Evolutionary conservation across 2,329 filamentous ascomycete species (phyloP).

Genomic region (Pestalotiopsis sp.): DNA sequence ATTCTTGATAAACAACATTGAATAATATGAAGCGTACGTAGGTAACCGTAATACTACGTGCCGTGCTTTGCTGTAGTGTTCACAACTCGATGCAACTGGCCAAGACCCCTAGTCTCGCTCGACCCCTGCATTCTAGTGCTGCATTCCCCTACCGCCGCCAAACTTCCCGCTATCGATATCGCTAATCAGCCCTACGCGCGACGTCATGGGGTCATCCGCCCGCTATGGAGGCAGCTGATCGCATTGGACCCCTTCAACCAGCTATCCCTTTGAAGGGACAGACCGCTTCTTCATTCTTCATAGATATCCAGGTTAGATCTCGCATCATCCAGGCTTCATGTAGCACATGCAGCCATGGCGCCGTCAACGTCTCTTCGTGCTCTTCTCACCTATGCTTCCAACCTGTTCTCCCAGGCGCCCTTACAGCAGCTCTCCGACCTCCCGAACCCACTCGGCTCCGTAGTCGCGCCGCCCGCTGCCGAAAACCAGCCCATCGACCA

Average conservation of each 20-base stretch:
- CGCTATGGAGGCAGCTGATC: neutral
- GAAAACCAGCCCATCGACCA: constrained; percentile 7
- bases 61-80: too few relatives aligned
- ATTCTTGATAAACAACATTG: too few relatives aligned
- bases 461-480: constrained; percentile 17
- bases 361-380: constrained; percentile 30
- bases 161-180: neutral
- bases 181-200: neutral
- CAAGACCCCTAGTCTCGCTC: neutral
- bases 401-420: constrained; percentile 33
- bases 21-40: too few relatives aligned
- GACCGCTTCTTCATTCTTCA: neutral
- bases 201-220: neutral
- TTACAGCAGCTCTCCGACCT: constrained; percentile 22
- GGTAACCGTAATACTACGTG: too few relatives aligned
- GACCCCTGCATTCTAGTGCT: neutral
- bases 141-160: neutral
- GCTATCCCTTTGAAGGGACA: neutral
- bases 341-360: constrained; percentile 19
- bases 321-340: neutral
- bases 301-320: neutral
- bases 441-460: constrained; percentile 22
- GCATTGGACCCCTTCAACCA: neutral
- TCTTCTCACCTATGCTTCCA: constrained; percentile 32
- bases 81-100: neutral